Evolutionary conservation across 805 yeast genomes (phyloP), one percentile per base, ranked within the genome.

Genomic region (Geotrichum ghanense): DNA sequence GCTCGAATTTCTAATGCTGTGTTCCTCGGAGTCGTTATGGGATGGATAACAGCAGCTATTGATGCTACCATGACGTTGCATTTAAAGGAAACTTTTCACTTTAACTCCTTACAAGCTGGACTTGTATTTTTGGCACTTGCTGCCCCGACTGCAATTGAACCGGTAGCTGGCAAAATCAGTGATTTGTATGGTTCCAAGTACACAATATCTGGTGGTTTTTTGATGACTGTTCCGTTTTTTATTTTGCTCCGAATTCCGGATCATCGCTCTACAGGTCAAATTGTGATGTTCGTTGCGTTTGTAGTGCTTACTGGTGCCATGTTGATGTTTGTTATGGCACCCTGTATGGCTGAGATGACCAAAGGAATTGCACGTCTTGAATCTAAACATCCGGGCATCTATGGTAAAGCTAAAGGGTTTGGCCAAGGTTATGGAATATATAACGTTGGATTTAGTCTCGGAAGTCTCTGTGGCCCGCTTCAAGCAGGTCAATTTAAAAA

Each of bases 371-470:
- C 47, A 9, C 50, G 41, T 27, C 50, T 54, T 5, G 65, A 60
- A 41, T 47, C 49, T 4, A 42, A 47, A 25, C 22, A 41, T 7
- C 66, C 66, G 2, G 64, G 64, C 3, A 46, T 47, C 6, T 56
- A 55, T 34, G 66, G 67, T 6, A 48, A 46, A 4, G 59, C 60
- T 7, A 56, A 57, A 34, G 67, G 64, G 5, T 53, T 51, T 41
- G 67, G 63, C 7, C 63, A 62, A 43, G 65, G 60, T 1, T 63
- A 60, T 44, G 66, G 61, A 1, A 40, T 60, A 17, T 61, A 60
- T 50, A 63, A 63, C 37, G 53, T 62, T 3, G 61, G 61, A 14
- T 63, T 51, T 44, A 55, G 67, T 39, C 45, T 62, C 12, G 67
- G 67, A 2, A 41, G 54, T 3, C 50, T 63, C 14, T 47, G 63